A percentile compares a stretch with the other conserved stretches of the same genome.
Conservation (phyloP, 345 rosid genomes). For the Streptanthus diversifolius region DNA sequence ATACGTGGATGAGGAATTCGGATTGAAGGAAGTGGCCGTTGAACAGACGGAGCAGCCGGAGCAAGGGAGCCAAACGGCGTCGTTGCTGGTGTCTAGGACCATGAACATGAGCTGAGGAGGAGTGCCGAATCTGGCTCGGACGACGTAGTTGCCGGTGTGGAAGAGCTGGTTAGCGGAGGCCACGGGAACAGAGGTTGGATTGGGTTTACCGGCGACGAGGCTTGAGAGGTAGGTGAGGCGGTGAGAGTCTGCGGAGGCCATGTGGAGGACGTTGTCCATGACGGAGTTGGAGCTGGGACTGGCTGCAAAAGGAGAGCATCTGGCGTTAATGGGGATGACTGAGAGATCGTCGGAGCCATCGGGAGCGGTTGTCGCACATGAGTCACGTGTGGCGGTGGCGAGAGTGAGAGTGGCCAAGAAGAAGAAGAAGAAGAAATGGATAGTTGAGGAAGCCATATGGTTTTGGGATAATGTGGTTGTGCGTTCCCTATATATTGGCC, state of each 20-base stretch:
- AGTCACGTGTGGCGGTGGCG: slow-evolving; percentile 39
- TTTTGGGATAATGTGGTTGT: slow-evolving; percentile 30
- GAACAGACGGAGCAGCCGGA: slow-evolving; percentile 69
- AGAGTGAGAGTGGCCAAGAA: slow-evolving; percentile 27
- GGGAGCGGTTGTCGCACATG: slow-evolving; percentile 41
- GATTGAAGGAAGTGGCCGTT: slow-evolving; percentile 38
- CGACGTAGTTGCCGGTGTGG: slow-evolving; percentile 55
- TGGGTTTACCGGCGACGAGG: slow-evolving; percentile 47
- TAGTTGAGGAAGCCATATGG: slow-evolving; percentile 43
- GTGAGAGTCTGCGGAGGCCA: slow-evolving; percentile 67
- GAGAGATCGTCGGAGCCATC: slow-evolving; percentile 50
- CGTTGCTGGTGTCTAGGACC: slow-evolving; percentile 82
- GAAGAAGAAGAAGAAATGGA: slow-evolving; percentile 33
- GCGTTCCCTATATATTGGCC: background rate
- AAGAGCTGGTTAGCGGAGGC: slow-evolving; percentile 53
- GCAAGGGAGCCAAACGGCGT: slow-evolving; percentile 77
- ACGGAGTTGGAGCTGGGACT: slow-evolving; percentile 44
- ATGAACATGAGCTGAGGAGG: slow-evolving; percentile 76
- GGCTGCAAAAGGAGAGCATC: slow-evolving; percentile 70
- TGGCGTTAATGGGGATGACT: slow-evolving; percentile 63
- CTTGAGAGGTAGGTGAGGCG: slow-evolving; percentile 57
- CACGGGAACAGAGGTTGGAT: slow-evolving; percentile 45
- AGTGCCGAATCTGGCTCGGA: slow-evolving; percentile 66
- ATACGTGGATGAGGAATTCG: slow-evolving; percentile 54
- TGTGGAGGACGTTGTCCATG: slow-evolving; percentile 52